Evolutionary conservation across 192 early-diverging fungal species (phyloP), one percentile per base, ranked within the genome.

Genomic region (Phlyctochytrium bullatum): DNA sequence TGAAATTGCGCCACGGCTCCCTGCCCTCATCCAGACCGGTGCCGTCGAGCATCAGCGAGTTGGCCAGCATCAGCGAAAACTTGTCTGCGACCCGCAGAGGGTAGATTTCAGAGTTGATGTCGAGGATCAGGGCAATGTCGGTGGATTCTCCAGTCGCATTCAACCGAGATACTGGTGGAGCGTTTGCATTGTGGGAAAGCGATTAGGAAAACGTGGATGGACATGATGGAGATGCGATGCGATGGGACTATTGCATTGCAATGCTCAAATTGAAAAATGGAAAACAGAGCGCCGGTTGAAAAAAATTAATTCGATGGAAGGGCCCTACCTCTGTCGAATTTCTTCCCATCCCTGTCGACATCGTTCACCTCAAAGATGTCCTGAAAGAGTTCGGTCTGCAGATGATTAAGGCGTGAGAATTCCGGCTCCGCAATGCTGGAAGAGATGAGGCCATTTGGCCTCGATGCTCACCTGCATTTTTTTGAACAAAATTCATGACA

Each of bases 101-200:
- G 28, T 93, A 91, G 20, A 99, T 86, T 72, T 99, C 96, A 33
- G 85, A 89, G 80, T 99, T 99, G 78, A 95, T 86, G 75, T 99
- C 97, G 34, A 99, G 83, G 20, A 88, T 89, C 62, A 99, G 71
- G 51, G 91, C 91, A 85, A 93, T 91, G 76, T 96, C 93, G 73
- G 89, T 86, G 62, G 89, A 89, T 68, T 95, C 93, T 24, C 83
- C 85, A 34, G 88, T 86, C 10, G 87, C 95, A 65, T 82, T 82
- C 53, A 98, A 81, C 12, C 97, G 88, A 34, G 93, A 94, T 24
- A 99, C 95, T 92, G 61, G 20, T 25, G 36, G 1, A 17, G n/a
- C n/a, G n/a, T n/a, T n/a, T n/a, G n/a, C n/a, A n/a, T 66, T 47
- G 23, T 34, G 25, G 24, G 27, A 12, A n/a, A n/a, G n/a, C n/a